Conservation (phyloP, 2,329 filamentous ascomycete genomes). For the Corinectria fuckeliana region DNA sequence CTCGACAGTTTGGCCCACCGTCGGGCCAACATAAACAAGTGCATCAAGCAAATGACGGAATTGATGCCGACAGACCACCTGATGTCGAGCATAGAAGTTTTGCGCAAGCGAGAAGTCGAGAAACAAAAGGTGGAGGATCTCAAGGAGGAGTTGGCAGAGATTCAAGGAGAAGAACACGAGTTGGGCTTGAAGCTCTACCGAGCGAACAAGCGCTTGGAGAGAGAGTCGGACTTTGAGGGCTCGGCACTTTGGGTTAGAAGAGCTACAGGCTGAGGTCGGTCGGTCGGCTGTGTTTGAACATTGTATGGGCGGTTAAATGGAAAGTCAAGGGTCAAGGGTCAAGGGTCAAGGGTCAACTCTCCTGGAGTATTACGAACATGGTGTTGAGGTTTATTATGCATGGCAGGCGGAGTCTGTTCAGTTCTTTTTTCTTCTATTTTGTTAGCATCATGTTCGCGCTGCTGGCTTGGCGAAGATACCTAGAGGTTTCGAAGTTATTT, state of each 20-base stretch:
- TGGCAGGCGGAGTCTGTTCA: conserved; percentile 30
- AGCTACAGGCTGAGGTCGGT: conserved; percentile 64
- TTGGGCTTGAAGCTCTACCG: conserved; percentile 76
- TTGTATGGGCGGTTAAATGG: conserved; percentile 13
- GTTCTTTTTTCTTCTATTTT: conserved; percentile 22
- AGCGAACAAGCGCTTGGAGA: conserved; percentile 76
- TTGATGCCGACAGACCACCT: conserved; percentile 76
- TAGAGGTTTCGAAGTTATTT: conserved; percentile 17
- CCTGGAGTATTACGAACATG: conserved; percentile 24
- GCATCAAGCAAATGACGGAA: conserved; percentile 79
- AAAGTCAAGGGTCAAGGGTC: no score
- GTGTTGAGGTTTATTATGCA: conserved; percentile 33
- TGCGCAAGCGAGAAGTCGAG: conserved; percentile 60
- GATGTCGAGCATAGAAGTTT: conserved; percentile 69
- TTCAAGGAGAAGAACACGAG: conserved; percentile 79
- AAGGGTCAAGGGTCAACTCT: conserved; percentile 2
- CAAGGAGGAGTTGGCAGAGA: conserved; percentile 71
- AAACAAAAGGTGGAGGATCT: conserved; percentile 72
- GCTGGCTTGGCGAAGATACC: conserved; percentile 23
- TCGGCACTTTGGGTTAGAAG: conserved; percentile 80
- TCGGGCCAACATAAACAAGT: conserved; percentile 72
- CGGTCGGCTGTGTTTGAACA: background rate
- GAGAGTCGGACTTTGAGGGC: conserved; percentile 68
- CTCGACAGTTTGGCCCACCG: conserved; percentile 70
- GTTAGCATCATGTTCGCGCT: conserved; percentile 18